Base-by-base conservation (phyloP, 2,329 filamentous ascomycete species). In the Dendrostoma leiphaemia region DNA sequence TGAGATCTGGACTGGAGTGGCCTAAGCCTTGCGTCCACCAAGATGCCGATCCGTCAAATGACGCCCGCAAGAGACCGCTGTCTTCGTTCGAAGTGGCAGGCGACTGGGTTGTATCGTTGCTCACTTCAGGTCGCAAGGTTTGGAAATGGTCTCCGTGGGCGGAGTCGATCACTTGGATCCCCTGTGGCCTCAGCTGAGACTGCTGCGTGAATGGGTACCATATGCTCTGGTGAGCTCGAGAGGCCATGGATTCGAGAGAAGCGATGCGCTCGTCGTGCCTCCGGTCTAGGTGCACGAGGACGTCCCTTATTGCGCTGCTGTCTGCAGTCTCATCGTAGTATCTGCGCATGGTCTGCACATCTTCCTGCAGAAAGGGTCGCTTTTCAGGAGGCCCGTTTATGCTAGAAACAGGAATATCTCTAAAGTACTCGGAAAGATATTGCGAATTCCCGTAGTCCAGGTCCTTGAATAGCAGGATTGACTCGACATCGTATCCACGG, bases 11-110 rank as follows among this genome's bases (percentile, higher is more conserved):
- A 61, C 90, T 91, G 6, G 85, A 88, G 60, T 95, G 91, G 1
- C 91, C 90, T 0, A 95, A 78, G 2, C 90, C 90, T 69, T 95
- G 91, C 0, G 90, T 95, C 90, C 91, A 95, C 90, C 91, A 95
- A 0, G 89, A 93, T 1, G 90, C 90, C 0, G 90, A 94, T 2
- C 87, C 90, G 62, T 95, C 91, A 52, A 94, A 91, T 0, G 88
- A 86, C 1, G 89, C 80, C 43, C 77, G 78, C 0, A 90, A 70
- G 3, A 84, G 64, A 6, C 71, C 15, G 19, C 23, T 19, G 13
- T 62, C 5, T 63, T 46, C 24, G 9, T 23, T 1, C 3, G 8
- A 12, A 5, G 13, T 9, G 29, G 12, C 6, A 24, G 19, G 26
- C 8, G 9, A 3, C 13, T 6, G 23, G 9, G 10, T 29, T 8